Conservation (phyloP, 2,329 filamentous ascomycete genomes). For the Fusarium anguioides region DNA sequence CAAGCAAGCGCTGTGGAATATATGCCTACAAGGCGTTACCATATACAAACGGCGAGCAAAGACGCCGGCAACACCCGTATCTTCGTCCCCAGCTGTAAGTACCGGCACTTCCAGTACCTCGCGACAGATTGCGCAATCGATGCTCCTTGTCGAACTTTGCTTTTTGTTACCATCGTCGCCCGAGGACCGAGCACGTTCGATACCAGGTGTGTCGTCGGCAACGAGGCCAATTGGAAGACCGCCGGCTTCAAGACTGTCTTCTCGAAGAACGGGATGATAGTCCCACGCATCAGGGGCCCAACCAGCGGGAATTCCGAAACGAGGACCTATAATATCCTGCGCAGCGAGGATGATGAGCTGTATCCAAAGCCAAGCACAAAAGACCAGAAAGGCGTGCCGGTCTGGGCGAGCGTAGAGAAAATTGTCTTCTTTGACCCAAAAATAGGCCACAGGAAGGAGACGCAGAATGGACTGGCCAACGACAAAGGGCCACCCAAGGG, state of each 20-base stretch:
- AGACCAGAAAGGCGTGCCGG: constrained; percentile 68
- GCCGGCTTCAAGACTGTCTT: constrained; percentile 83
- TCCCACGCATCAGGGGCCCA: constrained; percentile 86
- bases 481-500: constrained; percentile 91
- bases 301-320: constrained; percentile 81
- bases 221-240: constrained; percentile 81
- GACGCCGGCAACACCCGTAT: constrained; percentile 71
- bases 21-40: constrained; percentile 96
- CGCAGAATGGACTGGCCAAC: constrained; percentile 84
- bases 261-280: constrained; percentile 89
- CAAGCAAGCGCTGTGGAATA: constrained; percentile 91
- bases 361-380: constrained; percentile 83
- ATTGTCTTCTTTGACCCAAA: constrained; percentile 82
- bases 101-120: constrained; percentile 92
- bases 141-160: constrained; percentile 59
- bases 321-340: constrained; percentile 86
- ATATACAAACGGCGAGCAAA: constrained; percentile 88
- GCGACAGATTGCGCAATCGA: constrained; percentile 96
- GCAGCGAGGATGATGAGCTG: constrained; percentile 82
- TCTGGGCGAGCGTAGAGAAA: constrained; percentile 82
- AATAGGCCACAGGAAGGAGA: constrained; percentile 84
- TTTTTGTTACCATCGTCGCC: constrained; percentile 51
- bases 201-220: constrained; percentile 44
- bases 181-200: constrained; percentile 46
- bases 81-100: constrained; percentile 68